These are phyloP conservation scores for Hysterium pulicare DNA, from an alignment of 2,329 filamentous ascomycete species.

Conservation along the genomic window DNA sequence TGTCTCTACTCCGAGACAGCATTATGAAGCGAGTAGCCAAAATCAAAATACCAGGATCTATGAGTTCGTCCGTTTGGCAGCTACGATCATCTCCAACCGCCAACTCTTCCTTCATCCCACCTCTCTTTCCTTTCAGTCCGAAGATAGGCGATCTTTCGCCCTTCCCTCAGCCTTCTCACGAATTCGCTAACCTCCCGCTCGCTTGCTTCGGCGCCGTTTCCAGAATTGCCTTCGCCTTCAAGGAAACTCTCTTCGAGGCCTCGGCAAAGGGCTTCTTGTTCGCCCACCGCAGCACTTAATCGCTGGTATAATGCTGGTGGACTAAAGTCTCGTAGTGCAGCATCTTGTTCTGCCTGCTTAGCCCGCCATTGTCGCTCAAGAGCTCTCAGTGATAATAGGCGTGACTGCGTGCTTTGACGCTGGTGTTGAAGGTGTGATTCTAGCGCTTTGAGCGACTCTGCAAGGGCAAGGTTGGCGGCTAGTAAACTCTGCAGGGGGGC, in stretches of 20 bases:
- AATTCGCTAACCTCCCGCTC: constrained; percentile 86
- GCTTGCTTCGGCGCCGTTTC: constrained; percentile 51
- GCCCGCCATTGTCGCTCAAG: constrained; percentile 89
- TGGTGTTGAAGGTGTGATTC: constrained; percentile 59
- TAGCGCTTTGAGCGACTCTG: constrained; percentile 58
- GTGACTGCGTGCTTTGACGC: constrained; percentile 71
- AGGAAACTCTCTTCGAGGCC: constrained; percentile 93
- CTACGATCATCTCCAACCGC: constrained; percentile 70
- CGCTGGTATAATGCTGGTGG: constrained; percentile 83
- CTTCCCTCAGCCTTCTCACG: constrained; percentile 76
- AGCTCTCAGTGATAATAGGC: constrained; percentile 77
- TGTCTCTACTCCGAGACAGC: no score
- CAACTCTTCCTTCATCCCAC: constrained; percentile 94
- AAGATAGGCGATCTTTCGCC: constrained; percentile 72
- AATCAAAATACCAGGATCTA: no score
- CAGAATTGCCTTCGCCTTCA: constrained; percentile 52
- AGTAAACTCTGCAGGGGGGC: constrained; percentile 63
- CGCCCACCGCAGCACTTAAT: constrained; percentile 69
- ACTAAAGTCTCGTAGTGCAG: constrained; percentile 77
- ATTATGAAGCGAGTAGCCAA: no score
- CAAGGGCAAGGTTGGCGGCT: constrained; percentile 67
- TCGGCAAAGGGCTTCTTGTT: constrained; percentile 77
- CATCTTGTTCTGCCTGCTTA: constrained; percentile 86
- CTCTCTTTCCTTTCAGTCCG: constrained; percentile 83
- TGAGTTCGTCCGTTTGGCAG: no score